These are phyloP conservation scores for Lupinus albus DNA, from an alignment of 306 rosid species.

Conservation along the genomic window DNA sequence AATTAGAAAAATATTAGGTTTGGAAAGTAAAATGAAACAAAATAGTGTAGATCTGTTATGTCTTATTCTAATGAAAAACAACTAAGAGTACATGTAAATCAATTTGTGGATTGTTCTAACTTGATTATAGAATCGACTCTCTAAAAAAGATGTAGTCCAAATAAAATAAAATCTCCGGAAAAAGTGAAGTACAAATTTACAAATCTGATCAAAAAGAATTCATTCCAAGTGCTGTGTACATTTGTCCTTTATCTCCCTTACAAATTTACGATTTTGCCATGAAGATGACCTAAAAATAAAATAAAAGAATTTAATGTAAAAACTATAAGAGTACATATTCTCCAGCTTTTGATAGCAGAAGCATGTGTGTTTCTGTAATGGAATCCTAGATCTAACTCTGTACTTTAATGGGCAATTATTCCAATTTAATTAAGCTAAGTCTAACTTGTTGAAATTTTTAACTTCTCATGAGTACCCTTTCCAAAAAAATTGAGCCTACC, in stretches of 20 bases:
- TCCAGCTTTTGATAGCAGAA: constrained; percentile 65
- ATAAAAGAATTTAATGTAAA: constrained; percentile 39
- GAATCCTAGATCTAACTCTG: constrained; percentile 72
- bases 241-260: constrained; percentile 10
- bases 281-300: constrained; percentile 39
- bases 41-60: background rate
- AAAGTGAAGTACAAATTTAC: constrained; percentile 40
- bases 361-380: constrained; percentile 73
- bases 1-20: background rate
- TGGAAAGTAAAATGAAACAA: background rate
- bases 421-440: constrained; percentile 37
- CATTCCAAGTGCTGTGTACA: constrained; percentile 41
- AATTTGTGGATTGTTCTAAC: too few relatives aligned
- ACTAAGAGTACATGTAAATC: too few relatives aligned
- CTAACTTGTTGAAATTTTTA: constrained; percentile 25
- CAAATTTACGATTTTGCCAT: constrained; percentile 41
- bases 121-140: too few relatives aligned
- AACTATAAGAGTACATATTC: constrained; percentile 75
- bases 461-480: constrained; percentile 38
- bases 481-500: constrained; percentile 14
- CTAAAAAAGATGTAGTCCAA: too few relatives aligned
- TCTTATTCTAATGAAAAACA: background rate
- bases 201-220: constrained; percentile 56
- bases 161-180: constrained; percentile 26
- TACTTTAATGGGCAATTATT: constrained; percentile 48